phyloP scores from a whole-genome alignment of 1,284 basidiomycete species.

The Naganishia sp. region DNA sequence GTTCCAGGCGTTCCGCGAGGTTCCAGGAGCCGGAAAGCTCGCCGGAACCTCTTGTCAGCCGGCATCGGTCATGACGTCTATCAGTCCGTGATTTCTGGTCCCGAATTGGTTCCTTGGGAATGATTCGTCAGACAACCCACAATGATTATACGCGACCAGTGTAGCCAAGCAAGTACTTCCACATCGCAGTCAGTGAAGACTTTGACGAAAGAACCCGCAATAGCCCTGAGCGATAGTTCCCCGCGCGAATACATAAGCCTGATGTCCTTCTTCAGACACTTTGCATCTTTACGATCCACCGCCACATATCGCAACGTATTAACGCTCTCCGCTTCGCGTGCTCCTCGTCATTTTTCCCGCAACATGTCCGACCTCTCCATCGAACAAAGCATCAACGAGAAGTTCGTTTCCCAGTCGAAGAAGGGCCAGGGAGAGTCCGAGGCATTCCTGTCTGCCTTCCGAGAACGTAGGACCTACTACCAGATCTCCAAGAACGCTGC shows the following conservation, averaged over 20 bases:
- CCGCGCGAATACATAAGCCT: background rate
- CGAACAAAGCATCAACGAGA: constrained; percentile 16
- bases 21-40: too few relatives aligned
- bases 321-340: background rate
- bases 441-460: constrained; percentile 29
- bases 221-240: too few relatives aligned
- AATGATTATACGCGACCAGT: too few relatives aligned
- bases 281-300: background rate
- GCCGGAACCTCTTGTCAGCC: too few relatives aligned
- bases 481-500: constrained; percentile 50
- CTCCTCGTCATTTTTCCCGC: background rate
- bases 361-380: constrained; percentile 25
- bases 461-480: constrained; percentile 55
- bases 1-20: too few relatives aligned
- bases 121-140: too few relatives aligned
- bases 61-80: too few relatives aligned
- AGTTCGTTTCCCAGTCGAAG: constrained; percentile 19
- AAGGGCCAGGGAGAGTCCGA: constrained; percentile 26
- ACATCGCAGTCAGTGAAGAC: too few relatives aligned
- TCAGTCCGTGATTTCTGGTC: too few relatives aligned
- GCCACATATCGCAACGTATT: background rate
- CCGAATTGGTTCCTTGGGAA: too few relatives aligned
- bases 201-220: too few relatives aligned
- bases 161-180: background rate
- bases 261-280: background rate